phyloP scores from a whole-genome alignment of 2,329 filamentous ascomycete genomes.

The Fonsecaea erecta region DNA sequence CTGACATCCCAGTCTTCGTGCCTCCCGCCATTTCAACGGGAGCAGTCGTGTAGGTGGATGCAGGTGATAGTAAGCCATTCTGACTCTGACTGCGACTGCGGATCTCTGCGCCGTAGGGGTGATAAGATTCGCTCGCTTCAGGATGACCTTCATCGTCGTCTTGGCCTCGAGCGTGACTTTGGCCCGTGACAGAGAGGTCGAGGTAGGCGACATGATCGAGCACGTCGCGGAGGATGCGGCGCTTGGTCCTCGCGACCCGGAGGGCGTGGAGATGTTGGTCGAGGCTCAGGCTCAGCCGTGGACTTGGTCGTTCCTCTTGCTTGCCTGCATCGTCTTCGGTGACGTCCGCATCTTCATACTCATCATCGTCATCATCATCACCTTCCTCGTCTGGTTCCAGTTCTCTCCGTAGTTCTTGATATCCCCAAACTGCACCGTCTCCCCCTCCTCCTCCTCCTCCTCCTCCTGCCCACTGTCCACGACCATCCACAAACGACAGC shows the following conservation, averaged over 20 bases:
- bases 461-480: too few species aligned
- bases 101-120: not conserved
- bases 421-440: not conserved
- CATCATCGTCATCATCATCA: not conserved
- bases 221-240: conserved; percentile 42
- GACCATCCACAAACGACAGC: too few species aligned
- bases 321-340: not conserved
- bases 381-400: not conserved
- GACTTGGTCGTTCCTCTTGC: not conserved
- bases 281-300: not conserved
- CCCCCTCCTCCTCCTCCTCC: not conserved
- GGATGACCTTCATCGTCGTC: not conserved
- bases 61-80: too few species aligned
- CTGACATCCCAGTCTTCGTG: not conserved
- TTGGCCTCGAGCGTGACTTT: not conserved
- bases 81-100: not conserved
- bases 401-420: not conserved
- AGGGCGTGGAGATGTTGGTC: conserved; percentile 11
- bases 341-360: not conserved
- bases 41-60: not conserved
- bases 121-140: not conserved
- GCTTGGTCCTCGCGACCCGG: conserved; percentile 34
- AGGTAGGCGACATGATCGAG: conserved; percentile 14
- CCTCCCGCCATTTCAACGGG: not conserved
- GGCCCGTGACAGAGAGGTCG: not conserved